Conservation (phyloP, 768 basidiomycete species). For the Mycena metata region DNA sequence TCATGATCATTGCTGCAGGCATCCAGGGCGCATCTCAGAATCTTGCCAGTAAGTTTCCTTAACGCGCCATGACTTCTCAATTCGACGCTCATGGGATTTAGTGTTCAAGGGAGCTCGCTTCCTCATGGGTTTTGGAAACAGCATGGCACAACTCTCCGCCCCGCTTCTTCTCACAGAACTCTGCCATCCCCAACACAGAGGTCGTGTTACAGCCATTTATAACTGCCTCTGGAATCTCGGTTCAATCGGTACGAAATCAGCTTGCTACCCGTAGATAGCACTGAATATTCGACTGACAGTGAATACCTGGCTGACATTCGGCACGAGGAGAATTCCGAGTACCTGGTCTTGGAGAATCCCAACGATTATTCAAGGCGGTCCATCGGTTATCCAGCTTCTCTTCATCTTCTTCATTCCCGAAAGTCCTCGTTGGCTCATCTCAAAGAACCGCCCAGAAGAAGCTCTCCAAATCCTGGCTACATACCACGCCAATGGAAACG, state of each 20-base stretch:
- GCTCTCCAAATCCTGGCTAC: too few species aligned
- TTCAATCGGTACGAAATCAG: slow-evolving; percentile 26
- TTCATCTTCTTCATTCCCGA: slow-evolving; percentile 78
- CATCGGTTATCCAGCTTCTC: slow-evolving; percentile 69
- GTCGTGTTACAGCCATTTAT: slow-evolving; percentile 29
- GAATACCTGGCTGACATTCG: slow-evolving; percentile 60
- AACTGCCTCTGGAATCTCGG: slow-evolving; percentile 30
- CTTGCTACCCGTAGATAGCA: slow-evolving; percentile 17
- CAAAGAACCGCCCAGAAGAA: slow-evolving; percentile 54
- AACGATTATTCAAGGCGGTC: slow-evolving; percentile 72
- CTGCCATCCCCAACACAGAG: too few species aligned
- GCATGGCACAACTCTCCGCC: too few species aligned
- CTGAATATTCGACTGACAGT: slow-evolving; percentile 25
- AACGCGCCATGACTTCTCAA: slow-evolving; percentile 10
- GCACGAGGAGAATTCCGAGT: slow-evolving; percentile 70
- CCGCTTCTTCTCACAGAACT: too few species aligned
- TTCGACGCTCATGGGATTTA: slow-evolving; percentile 19
- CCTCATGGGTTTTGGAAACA: too few species aligned
- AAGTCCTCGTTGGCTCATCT: slow-evolving; percentile 75
- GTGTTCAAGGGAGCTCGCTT: too few species aligned
- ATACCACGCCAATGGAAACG: too few species aligned
- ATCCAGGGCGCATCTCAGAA: slow-evolving; percentile 28
- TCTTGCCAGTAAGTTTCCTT: slow-evolving; percentile 27
- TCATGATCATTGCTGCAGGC: slow-evolving; percentile 28
- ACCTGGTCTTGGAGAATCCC: too few species aligned